Conservation (phyloP, 2,329 filamentous ascomycete species). For the Colletotrichum graminicola region DNA sequence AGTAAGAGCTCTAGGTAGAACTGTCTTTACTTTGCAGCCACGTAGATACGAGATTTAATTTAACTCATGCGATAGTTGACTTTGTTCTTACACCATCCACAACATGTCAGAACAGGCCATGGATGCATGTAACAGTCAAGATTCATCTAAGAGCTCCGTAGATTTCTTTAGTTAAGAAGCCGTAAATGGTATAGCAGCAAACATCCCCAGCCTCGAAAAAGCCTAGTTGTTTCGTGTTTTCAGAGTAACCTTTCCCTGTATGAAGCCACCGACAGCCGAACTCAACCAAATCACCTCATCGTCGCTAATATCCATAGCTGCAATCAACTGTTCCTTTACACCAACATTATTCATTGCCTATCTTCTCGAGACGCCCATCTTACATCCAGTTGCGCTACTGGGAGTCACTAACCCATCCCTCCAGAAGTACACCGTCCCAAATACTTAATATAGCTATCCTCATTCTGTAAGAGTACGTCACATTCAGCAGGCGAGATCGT, state of each 20-base stretch:
- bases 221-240: background rate
- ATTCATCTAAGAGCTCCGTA: no score
- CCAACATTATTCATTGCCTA: background rate
- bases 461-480: slow-evolving; percentile 11
- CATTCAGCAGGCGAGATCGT: background rate
- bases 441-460: background rate
- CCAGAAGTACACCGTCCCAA: slow-evolving; percentile 18
- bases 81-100: no score
- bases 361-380: slow-evolving; percentile 19
- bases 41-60: no score
- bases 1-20: no score
- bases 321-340: background rate
- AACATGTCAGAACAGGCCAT: no score
- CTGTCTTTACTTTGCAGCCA: no score
- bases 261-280: slow-evolving; percentile 5
- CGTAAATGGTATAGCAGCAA: background rate
- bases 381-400: slow-evolving; percentile 3
- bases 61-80: no score
- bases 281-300: slow-evolving; percentile 4
- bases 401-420: background rate
- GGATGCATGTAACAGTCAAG: no score
- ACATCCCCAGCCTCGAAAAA: background rate
- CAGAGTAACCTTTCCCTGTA: slow-evolving; percentile 1
- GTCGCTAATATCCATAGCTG: background rate
- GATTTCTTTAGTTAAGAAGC: no score